Evolutionary conservation across 345 rosid species (phyloP), one percentile per base, ranked within the genome.

Genomic region (Microthlaspi erraticum): DNA sequence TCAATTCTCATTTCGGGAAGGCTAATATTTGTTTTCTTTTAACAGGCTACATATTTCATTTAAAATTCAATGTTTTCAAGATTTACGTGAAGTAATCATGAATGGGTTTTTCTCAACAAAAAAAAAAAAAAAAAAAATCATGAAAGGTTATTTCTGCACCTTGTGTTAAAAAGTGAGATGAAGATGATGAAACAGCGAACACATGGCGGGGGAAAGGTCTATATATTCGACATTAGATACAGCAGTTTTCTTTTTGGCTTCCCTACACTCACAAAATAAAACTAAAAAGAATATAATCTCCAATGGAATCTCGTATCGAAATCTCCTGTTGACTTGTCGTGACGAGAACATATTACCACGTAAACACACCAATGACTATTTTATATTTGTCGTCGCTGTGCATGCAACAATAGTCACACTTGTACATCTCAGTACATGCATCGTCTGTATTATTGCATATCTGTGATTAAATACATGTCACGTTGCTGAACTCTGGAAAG

Each of bases 371-470:
- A 72, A 36, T 34, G 12, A 45, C 58, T 44, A 14, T 16, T 44
- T 55, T 45, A 9, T 19, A 26, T 64, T 16, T 63, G 70, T 64
- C 57, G 62, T 51, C 68, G 5, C 8, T 42, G 16, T 31, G 48
- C 29, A 26, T 13, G 1, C 36, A 26, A 3, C 60, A 52, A 12
- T 32, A 53, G 31, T 5, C 34, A 33, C 51, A 72, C 3, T 46
- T 56, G 58, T 64, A 36, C n/a, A n/a, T n/a, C n/a, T n/a, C n/a
- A n/a, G n/a, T n/a, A n/a, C 70, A 72, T 53, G 54, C 57, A 55
- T 43, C 20, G 12, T 32, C 12, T 38, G 29, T 26, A 33, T 11
- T 3, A 37, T 13, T 53, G 11, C 6, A 32, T 7, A 32, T 26
- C 38, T n/a, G 2, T 18, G n/a, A 43, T 45, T 11, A 43, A 53